phyloP scores from a whole-genome alignment of 2,329 filamentous ascomycete species.

The Emericellopsis atlantica region DNA sequence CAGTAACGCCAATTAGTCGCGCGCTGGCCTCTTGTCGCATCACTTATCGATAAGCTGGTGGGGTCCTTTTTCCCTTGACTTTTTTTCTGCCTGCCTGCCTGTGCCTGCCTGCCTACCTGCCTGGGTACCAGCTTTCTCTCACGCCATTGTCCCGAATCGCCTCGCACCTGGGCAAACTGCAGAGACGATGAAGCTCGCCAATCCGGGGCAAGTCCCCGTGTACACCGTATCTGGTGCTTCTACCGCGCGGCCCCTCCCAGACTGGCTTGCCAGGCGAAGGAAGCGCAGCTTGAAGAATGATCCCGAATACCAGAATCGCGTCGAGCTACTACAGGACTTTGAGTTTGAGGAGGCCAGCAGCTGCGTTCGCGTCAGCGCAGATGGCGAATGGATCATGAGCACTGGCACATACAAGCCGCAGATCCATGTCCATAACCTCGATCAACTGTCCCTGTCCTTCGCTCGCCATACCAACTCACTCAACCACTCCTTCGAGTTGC shows the following conservation, averaged over 20 bases:
- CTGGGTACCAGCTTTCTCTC: neutral
- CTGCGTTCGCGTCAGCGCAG: conserved; percentile 81
- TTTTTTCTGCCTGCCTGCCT: conserved; percentile 12
- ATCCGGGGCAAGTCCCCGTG: conserved; percentile 72
- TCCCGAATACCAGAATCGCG: conserved; percentile 80
- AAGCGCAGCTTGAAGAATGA: conserved; percentile 90
- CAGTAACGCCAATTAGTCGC: too few species aligned
- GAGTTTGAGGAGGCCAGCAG: conserved; percentile 93
- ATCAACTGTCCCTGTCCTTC: conserved; percentile 87
- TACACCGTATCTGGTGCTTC: conserved; percentile 92
- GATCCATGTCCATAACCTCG: conserved; percentile 90
- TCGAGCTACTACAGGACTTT: conserved; percentile 94
- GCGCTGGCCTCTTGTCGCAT: neutral
- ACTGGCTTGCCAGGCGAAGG: conserved; percentile 84
- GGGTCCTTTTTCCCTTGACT: conserved; percentile 12
- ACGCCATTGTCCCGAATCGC: too few species aligned
- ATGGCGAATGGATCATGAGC: conserved; percentile 96
- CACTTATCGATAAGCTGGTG: conserved; percentile 9
- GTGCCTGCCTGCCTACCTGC: neutral
- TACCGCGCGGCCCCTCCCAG: conserved; percentile 75
- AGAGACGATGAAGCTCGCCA: conserved; percentile 61
- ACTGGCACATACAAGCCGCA: conserved; percentile 59
- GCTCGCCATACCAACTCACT: conserved; percentile 82
- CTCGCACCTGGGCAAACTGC: too few species aligned
- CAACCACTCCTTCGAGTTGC: conserved; percentile 81